Evolutionary conservation across 2,329 filamentous ascomycete species (phyloP), one percentile per base, ranked within the genome.

Genomic region (Ophiocordyceps camponoti-leonardi): DNA sequence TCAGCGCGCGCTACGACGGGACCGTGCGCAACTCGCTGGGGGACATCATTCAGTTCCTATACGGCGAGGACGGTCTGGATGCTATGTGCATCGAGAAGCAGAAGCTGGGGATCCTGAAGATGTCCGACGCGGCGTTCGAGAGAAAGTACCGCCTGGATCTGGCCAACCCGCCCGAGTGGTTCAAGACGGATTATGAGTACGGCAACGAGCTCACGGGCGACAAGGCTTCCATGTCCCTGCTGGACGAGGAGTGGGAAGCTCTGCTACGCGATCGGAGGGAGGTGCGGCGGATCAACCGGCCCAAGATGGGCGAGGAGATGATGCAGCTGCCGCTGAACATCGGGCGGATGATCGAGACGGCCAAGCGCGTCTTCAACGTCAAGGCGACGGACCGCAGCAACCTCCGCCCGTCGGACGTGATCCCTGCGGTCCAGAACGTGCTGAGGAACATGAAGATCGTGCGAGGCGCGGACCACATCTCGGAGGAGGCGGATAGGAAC

Each of bases 21-120:
- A 98, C 92, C 6, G 87, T 98, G 26, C 83, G 92, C 48, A 98
- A 98, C 65, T 98, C 92, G 2, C 73, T 96, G 41, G 92, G 92
- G 42, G 93, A 98, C 56, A 83, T 98, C 50, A 81, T 98, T 46
- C 90, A 98, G 59, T 98, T 98, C 67, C 73, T 95, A 49, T 98
- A 98, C 53, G 92, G 92, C 58, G 92, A 98, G 61, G 93, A 98
- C 63, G 93, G 92, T 57, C 74, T 96, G 8, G 93, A 98, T 62
- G 93, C 85, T 58, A 83, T 84, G 52, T 78, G 82, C 61, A 96
- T 99, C 47, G 92, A 99, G 67, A 86, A 87, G 56, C 93, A 98
- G 63, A 77, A 77, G 46, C 77, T 98, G 51, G 86, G 94, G 55
- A 81, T 85, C 58, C 83, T 96, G 60, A 82, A 80, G 52, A 79